Conservation (phyloP, 495 filamentous ascomycete genomes). For the Pyronema domesticum region DNA sequence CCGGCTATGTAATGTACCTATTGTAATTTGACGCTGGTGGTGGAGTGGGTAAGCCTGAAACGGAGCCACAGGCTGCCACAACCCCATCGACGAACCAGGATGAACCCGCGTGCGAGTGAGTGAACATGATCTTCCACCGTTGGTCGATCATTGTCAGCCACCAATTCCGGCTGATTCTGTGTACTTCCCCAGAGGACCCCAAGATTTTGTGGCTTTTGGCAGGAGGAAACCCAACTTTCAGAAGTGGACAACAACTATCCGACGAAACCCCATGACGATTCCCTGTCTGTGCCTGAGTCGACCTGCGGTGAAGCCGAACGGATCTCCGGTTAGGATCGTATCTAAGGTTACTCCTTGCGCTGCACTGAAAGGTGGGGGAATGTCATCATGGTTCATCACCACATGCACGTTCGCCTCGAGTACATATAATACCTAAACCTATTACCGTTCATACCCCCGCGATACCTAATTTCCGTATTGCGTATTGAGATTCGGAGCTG, state of each 20-base stretch:
- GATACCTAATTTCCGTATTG: too few species aligned
- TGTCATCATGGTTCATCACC: not conserved
- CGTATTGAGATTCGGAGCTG: too few species aligned
- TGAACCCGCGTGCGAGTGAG: not conserved
- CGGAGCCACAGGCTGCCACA: not conserved
- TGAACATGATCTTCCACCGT: not conserved
- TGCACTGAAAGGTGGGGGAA: not conserved
- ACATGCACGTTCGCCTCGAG: too few species aligned
- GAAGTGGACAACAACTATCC: too few species aligned
- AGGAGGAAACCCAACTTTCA: too few species aligned
- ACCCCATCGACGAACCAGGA: not conserved
- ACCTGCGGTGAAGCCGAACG: not conserved
- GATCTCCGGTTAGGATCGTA: constrained; percentile 1
- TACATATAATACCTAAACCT: too few species aligned
- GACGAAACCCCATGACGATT: too few species aligned
- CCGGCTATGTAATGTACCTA: not conserved
- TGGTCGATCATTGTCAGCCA: not conserved
- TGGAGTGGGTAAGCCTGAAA: not conserved
- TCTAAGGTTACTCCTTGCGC: not conserved
- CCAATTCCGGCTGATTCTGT: not conserved
- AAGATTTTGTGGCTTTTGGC: too few species aligned
- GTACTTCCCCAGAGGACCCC: too few species aligned
- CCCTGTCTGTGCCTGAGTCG: not conserved
- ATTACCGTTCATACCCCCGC: too few species aligned
- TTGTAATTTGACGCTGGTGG: not conserved